Conservation (phyloP, 228 moss, liverwort and hornwort species). For the Sphagnum magellanicum region DNA sequence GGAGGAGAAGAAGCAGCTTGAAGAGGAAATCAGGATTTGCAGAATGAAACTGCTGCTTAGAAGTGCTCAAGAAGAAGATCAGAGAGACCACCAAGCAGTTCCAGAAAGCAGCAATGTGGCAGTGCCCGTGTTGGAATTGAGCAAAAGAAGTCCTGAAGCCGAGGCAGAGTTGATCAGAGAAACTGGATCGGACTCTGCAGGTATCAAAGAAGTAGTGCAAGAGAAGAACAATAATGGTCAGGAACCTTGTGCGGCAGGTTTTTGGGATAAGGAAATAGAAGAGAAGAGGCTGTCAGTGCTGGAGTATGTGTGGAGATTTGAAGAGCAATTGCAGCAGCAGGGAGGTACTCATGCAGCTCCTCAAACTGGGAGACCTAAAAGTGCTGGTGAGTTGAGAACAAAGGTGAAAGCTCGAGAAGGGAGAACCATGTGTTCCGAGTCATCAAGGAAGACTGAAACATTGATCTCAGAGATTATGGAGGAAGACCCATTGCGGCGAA, state of each 20-base stretch:
- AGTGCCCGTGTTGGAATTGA: background rate
- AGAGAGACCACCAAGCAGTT: constrained; percentile 24
- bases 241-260: constrained; percentile 5
- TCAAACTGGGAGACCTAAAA: constrained; percentile 25
- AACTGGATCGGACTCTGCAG: background rate
- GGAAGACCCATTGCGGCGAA: constrained; percentile 36
- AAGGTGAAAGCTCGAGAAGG: constrained; percentile 6
- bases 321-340: constrained; percentile 75
- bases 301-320: constrained; percentile 89
- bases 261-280: constrained; percentile 27
- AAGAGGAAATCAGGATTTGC: constrained; percentile 57
- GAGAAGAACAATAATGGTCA: background rate
- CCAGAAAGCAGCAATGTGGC: constrained; percentile 8
- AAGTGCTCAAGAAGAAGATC: background rate
- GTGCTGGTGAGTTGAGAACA: constrained; percentile 19
- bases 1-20: constrained; percentile 53
- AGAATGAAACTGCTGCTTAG: constrained; percentile 35
- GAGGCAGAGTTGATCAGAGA: background rate
- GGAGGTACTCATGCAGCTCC: constrained; percentile 27
- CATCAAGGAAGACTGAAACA: constrained; percentile 11
- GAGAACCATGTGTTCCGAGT: constrained; percentile 11
- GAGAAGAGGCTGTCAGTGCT: constrained; percentile 80
- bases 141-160: background rate
- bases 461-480: constrained; percentile 11
- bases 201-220: background rate